Percentiles rank a stretch among this genome's conserved stretches.
phyloP scores from a whole-genome alignment of 192 early-diverging fungal species.

The Backusella circina region DNA sequence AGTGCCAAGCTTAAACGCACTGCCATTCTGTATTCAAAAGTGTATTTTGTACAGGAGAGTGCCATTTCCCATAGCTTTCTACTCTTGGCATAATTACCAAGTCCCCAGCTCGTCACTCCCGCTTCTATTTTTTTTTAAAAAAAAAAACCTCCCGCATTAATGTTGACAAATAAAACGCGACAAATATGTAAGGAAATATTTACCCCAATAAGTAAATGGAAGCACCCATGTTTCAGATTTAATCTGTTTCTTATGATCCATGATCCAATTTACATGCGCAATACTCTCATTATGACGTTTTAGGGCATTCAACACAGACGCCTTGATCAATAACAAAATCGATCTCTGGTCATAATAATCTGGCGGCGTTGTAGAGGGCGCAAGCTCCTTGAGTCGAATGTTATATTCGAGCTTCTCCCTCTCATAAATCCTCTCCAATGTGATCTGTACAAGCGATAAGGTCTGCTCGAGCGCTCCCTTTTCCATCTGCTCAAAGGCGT shows the following conservation, averaged over 20 bases:
- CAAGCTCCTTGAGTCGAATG: constrained; percentile 2
- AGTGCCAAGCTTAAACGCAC: constrained; percentile 26
- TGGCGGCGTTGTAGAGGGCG: not conserved
- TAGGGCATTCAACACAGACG: constrained; percentile 40
- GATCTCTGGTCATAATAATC: constrained; percentile 28
- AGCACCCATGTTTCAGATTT: constrained; percentile 42
- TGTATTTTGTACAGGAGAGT: constrained; percentile 40
- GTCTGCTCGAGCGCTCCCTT: constrained; percentile 10
- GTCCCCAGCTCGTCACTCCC: constrained; percentile 47
- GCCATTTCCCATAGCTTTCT: constrained; percentile 44
- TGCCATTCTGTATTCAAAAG: constrained; percentile 46
- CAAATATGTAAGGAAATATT: not conserved
- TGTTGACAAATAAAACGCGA: not conserved
- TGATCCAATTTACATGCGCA: constrained; percentile 39
- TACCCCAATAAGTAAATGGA: constrained; percentile 51
- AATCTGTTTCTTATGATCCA: constrained; percentile 33
- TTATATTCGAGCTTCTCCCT: constrained; percentile 9
- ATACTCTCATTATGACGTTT: constrained; percentile 31
- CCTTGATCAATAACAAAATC: constrained; percentile 41
- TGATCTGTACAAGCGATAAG: constrained; percentile 14
- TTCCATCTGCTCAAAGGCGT: constrained; percentile 43
- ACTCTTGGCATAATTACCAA: constrained; percentile 34
- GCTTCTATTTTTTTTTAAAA: constrained; percentile 26
- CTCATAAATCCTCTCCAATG: constrained; percentile 5
- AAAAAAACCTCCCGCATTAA: not conserved